phyloP scores from a whole-genome alignment of 2,329 filamentous ascomycete genomes.

The Westerdykella aurantiaca region DNA sequence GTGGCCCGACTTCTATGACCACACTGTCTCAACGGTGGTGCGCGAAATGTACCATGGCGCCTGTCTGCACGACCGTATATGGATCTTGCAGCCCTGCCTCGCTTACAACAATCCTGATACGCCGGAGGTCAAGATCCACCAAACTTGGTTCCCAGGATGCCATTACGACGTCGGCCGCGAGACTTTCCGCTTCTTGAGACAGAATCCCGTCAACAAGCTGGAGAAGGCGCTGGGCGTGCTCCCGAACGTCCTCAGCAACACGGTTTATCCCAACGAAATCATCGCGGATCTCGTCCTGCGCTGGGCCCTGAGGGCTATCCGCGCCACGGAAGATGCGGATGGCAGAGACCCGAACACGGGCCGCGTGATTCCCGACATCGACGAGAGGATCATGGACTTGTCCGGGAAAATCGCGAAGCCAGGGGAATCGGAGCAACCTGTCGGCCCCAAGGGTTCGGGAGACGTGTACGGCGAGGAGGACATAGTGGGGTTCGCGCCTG shows the following conservation, averaged over 20 bases:
- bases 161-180: conserved; percentile 36
- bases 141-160: conserved; percentile 35
- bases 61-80: conserved; percentile 31
- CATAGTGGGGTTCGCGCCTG: conserved; percentile 25
- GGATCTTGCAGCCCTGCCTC: conserved; percentile 32
- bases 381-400: conserved; percentile 11
- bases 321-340: conserved; percentile 7
- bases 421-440: neutral
- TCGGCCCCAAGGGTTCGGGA: conserved; percentile 22
- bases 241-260: conserved; percentile 22
- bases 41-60: conserved; percentile 31
- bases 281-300: conserved; percentile 27
- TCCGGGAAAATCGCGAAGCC: conserved; percentile 11
- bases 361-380: conserved; percentile 16
- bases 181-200: conserved; percentile 30
- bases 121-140: conserved; percentile 13
- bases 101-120: conserved; percentile 10
- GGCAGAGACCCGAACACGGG: neutral
- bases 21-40: conserved; percentile 26
- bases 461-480: conserved; percentile 26
- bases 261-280: conserved; percentile 31
- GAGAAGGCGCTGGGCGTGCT: conserved; percentile 23
- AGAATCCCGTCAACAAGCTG: conserved; percentile 22
- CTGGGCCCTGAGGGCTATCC: conserved; percentile 26
- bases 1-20: conserved; percentile 34